These are phyloP conservation scores for Cyberlindnera veronae DNA, from an alignment of 805 yeast genomes.

Conservation along the genomic window DNA sequence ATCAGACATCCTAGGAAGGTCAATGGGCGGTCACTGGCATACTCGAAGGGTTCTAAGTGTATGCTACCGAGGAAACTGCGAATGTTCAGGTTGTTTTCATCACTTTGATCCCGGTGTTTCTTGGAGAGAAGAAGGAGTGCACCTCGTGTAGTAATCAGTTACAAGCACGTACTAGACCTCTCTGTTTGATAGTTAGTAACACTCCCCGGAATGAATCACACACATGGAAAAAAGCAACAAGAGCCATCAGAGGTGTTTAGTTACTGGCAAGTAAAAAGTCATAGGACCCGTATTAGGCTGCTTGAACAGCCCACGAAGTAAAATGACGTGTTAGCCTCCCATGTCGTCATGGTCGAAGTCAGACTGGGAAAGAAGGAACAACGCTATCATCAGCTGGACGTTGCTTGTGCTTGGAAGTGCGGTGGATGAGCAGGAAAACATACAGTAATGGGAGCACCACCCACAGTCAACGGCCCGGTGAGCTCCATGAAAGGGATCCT, in stretches of 20 bases:
- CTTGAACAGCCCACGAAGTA: slow-evolving; percentile 29
- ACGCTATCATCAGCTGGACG: slow-evolving; percentile 39
- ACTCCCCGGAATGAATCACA: background rate
- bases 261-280: slow-evolving; percentile 89
- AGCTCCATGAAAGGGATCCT: too few relatives aligned
- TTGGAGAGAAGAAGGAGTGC: background rate
- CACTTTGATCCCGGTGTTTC: slow-evolving; percentile 44
- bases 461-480: too few relatives aligned
- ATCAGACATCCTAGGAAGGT: slow-evolving; percentile 96
- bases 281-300: slow-evolving; percentile 31
- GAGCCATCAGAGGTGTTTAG: slow-evolving; percentile 55
- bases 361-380: slow-evolving; percentile 89
- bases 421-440: background rate
- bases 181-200: slow-evolving; percentile 5
- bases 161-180: slow-evolving; percentile 15
- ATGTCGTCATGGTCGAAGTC: slow-evolving; percentile 90
- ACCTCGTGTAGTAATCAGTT: background rate
- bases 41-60: slow-evolving; percentile 78
- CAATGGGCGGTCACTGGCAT: slow-evolving; percentile 80
- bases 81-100: slow-evolving; percentile 79
- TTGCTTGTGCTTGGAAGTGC: background rate
- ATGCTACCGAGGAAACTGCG: slow-evolving; percentile 97
- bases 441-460: background rate
- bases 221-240: background rate
- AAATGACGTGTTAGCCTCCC: slow-evolving; percentile 42